A percentile compares a stretch with the other conserved stretches of the same genome.
Conservation (phyloP, 208 protist species). For the Wallacemonas sp. region DNA sequence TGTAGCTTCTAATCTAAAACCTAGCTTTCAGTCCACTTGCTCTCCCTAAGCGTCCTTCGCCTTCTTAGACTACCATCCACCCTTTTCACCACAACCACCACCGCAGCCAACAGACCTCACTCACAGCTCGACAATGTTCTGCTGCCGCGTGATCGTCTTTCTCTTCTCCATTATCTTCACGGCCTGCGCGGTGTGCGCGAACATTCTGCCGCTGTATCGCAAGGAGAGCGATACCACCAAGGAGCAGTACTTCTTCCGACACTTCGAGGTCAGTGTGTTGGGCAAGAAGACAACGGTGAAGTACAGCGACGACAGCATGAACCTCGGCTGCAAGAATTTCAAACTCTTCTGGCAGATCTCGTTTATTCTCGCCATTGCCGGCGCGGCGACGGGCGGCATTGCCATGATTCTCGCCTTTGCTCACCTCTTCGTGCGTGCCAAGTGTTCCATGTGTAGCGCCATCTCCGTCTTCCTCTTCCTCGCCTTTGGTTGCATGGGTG, state of each 20-base stretch:
- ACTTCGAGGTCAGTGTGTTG: not conserved
- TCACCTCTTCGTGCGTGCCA: slow-evolving; percentile 18
- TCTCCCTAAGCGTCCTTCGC: not conserved
- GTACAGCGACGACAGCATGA: not conserved
- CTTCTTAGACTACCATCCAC: not conserved
- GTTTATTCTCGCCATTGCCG: slow-evolving; percentile 17
- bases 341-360: slow-evolving; percentile 9
- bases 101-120: not conserved
- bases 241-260: slow-evolving; percentile 5
- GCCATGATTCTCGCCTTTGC: slow-evolving; percentile 15
- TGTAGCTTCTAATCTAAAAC: not conserved
- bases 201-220: slow-evolving; percentile 18
- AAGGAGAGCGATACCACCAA: not conserved
- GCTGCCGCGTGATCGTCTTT: slow-evolving; percentile 21
- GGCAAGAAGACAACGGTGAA: not conserved
- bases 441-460: slow-evolving; percentile 17
- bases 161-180: slow-evolving; percentile 20
- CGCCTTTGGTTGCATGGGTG: slow-evolving; percentile 18
- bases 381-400: slow-evolving; percentile 8
- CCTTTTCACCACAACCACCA: not conserved
- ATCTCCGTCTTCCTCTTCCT: slow-evolving; percentile 23
- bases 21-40: too few species aligned
- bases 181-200: slow-evolving; percentile 10
- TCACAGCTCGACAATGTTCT: slow-evolving; percentile 4
- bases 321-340: not conserved